phyloP scores from a whole-genome alignment of 148 eudicot genomes.

The Cornus controversa region DNA sequence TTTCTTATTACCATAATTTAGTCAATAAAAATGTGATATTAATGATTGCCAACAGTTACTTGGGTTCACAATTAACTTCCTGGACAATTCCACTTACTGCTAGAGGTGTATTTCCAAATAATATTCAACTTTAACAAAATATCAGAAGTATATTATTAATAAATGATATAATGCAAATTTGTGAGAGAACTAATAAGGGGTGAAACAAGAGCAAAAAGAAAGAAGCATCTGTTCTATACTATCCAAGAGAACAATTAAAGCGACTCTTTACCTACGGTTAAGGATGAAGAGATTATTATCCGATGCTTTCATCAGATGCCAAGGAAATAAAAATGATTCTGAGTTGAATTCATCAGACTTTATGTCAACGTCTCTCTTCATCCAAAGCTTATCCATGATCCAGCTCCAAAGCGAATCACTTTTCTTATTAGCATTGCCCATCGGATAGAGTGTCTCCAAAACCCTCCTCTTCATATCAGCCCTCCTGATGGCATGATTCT shows the following conservation, averaged over 20 bases:
- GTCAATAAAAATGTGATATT: too few relatives aligned
- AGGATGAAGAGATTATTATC: constrained; percentile 47
- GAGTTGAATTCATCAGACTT: constrained; percentile 47
- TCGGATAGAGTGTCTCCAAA: constrained; percentile 72
- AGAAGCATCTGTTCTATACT: background rate
- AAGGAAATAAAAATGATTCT: constrained; percentile 64
- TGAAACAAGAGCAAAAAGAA: background rate
- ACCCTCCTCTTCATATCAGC: constrained; percentile 84
- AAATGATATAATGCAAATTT: background rate
- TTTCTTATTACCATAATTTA: too few relatives aligned
- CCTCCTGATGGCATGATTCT: constrained; percentile 95
- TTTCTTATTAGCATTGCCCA: constrained; percentile 31
- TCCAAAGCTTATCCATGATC: constrained; percentile 60
- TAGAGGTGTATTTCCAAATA: background rate
- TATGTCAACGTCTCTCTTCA: constrained; percentile 21
- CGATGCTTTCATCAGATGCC: constrained; percentile 72
- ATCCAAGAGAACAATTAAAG: background rate
- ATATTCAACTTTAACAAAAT: background rate
- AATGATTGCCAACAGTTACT: background rate
- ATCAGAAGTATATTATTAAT: background rate
- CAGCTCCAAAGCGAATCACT: constrained; percentile 57
- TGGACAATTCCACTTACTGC: background rate
- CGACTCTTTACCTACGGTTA: constrained; percentile 63
- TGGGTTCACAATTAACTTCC: background rate
- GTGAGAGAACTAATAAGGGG: background rate